Base-by-base conservation (phyloP, 2,329 filamentous ascomycete genomes). In the Scytalidium sp. region DNA sequence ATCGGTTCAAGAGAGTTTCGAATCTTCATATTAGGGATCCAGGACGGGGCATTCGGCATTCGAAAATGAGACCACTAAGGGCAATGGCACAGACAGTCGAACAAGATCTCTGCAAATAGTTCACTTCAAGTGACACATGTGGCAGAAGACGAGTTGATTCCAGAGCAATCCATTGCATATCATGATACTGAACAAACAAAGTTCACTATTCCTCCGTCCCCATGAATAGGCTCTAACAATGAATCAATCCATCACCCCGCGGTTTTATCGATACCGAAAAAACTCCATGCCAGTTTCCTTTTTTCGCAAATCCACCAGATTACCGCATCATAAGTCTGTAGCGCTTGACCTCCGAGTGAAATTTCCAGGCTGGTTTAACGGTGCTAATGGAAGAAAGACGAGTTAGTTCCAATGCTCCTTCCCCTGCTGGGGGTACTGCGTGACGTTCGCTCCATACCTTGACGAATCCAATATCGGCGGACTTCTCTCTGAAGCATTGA, bases 401-500 rank as follows among this genome's bases (percentile, higher is more conserved):
- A 29, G 7, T 36, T 36, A 36, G 32, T n/a, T 36, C 32, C 15
- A n/a, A 15, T 9, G 7, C n/a, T n/a, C 6, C 32, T 36, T n/a
- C 15, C 17, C 4, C 32, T 6, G 15, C 7, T n/a, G 13, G 5
- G 17, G 32, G 5, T 36, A n/a, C 15, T 15, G 15, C 5, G 13
- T 5, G 15, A n/a, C 32, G n/a, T n/a, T n/a, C 8, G 15, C 3
- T 39, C 48, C 62, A 58, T 69, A 85, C 83, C 84, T 87, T 87
- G 76, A 81, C 76, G 75, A 87, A 87, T 67, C 84, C 84, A 73
- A 87, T 87, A 69, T 87, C 84, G 72, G 80, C 74, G 62, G 81
- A 74, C 79, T 86, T 86, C 79, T 87, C 84, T 68, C 84, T 80
- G 81, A 87, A 88, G 80, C 84, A 88, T 73, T 88, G 84, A 81